Conservation (phyloP, 768 basidiomycete genomes). For the Xerocomus spinulosus region DNA sequence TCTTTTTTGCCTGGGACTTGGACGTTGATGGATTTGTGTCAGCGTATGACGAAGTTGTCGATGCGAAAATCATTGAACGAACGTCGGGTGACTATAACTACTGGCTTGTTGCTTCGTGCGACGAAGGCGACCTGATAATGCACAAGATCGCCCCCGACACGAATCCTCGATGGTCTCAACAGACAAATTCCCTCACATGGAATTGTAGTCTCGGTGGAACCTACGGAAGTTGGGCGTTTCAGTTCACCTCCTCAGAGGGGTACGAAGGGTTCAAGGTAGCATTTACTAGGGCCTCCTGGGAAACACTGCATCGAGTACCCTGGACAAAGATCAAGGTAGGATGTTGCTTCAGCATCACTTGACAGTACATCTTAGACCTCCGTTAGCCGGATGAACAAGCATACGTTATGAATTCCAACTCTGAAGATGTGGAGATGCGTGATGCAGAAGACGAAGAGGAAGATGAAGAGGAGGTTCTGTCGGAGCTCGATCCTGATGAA, state of each 20-base stretch:
- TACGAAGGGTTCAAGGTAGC: slow-evolving; percentile 57
- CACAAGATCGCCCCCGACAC: slow-evolving; percentile 64
- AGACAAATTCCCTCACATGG: slow-evolving; percentile 80
- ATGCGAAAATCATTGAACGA: slow-evolving; percentile 49
- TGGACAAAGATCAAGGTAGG: slow-evolving; percentile 81
- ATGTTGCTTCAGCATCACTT: neutral
- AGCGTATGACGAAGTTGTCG: slow-evolving; percentile 47
- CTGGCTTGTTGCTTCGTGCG: slow-evolving; percentile 53
- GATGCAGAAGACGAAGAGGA: slow-evolving; percentile 71
- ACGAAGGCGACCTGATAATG: slow-evolving; percentile 47
- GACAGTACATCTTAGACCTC: neutral
- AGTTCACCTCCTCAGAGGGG: slow-evolving; percentile 52
- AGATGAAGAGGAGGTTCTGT: slow-evolving; percentile 72
- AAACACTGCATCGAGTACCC: slow-evolving; percentile 62
- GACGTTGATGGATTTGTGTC: slow-evolving; percentile 43
- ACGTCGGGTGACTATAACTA: slow-evolving; percentile 46
- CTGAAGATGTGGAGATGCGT: slow-evolving; percentile 86
- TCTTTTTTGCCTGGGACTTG: slow-evolving; percentile 60
- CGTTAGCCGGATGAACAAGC: slow-evolving; percentile 74
- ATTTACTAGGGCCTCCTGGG: slow-evolving; percentile 76
- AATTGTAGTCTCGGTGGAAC: slow-evolving; percentile 60
- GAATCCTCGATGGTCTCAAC: slow-evolving; percentile 64
- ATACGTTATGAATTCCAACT: slow-evolving; percentile 71
- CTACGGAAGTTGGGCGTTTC: slow-evolving; percentile 79
- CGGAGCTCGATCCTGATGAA: slow-evolving; percentile 61